phyloP scores from a whole-genome alignment of 371 early-diverging fungal genomes.

The Mucor plumbeus region DNA sequence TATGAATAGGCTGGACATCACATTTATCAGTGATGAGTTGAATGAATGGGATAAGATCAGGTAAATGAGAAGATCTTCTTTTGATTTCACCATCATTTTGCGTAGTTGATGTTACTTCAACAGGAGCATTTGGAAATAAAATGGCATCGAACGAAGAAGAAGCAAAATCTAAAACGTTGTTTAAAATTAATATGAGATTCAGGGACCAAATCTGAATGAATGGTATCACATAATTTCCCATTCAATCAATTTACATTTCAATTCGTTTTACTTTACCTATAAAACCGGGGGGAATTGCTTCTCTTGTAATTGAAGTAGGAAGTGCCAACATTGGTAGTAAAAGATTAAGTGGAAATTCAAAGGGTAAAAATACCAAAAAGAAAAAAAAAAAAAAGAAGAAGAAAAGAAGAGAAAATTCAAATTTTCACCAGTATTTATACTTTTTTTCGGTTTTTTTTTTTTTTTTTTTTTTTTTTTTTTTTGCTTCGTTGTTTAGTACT shows the following conservation, averaged over 20 bases:
- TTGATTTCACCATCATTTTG: conserved; percentile 19
- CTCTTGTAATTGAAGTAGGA: conserved; percentile 27
- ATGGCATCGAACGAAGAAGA: conserved; percentile 57
- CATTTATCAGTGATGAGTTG: conserved; percentile 55
- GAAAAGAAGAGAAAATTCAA: conserved; percentile 1
- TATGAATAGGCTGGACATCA: conserved; percentile 45
- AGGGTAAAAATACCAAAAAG: conserved; percentile 33
- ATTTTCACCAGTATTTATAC: conserved; percentile 7
- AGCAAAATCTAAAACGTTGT: conserved; percentile 43
- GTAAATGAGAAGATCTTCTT: conserved; percentile 40
- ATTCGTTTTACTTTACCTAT: conserved; percentile 36
- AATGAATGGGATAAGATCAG: conserved; percentile 54
- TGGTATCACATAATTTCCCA: neutral
- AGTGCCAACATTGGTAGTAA: conserved; percentile 32
- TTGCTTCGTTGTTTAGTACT: neutral
- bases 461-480: neutral
- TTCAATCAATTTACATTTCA: neutral
- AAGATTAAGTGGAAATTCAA: conserved; percentile 3
- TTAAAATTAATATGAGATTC: neutral
- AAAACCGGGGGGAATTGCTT: conserved; percentile 47
- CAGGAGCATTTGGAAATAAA: conserved; percentile 30
- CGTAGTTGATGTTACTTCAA: neutral
- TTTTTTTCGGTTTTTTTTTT: neutral
- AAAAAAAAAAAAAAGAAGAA: conserved; percentile 42
- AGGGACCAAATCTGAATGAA: conserved; percentile 10